These are phyloP conservation scores for Oryza officinalis DNA, from an alignment of 176 grass and related monocot genomes.

Conservation along the genomic window DNA sequence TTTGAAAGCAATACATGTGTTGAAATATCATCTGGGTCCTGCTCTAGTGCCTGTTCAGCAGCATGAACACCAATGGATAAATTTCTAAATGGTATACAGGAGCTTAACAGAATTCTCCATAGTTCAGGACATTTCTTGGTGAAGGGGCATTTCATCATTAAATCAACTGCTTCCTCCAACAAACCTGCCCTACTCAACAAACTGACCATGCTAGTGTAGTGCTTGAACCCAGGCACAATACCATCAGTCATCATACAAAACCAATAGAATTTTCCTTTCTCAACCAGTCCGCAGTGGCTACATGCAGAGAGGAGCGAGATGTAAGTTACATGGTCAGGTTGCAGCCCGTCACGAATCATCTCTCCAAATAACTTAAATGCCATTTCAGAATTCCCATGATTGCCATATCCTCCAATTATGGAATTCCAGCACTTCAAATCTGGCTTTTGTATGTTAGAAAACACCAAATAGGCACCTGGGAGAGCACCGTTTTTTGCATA, in stretches of 20 bases:
- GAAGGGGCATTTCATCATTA: slow-evolving; percentile 63
- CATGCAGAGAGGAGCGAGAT: slow-evolving; percentile 84
- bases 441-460: slow-evolving; percentile 50
- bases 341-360: slow-evolving; percentile 61
- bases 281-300: slow-evolving; percentile 61
- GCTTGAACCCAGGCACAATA: slow-evolving; percentile 69
- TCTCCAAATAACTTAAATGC: slow-evolving; percentile 77
- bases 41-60: slow-evolving; percentile 48
- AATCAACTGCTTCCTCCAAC: slow-evolving; percentile 68
- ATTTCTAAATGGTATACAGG: slow-evolving; percentile 65
- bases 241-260: slow-evolving; percentile 71
- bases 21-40: slow-evolving; percentile 67
- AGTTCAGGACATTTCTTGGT: slow-evolving; percentile 63
- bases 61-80: slow-evolving; percentile 52
- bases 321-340: slow-evolving; percentile 86
- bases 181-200: slow-evolving; percentile 72
- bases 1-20: slow-evolving; percentile 85
- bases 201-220: slow-evolving; percentile 89
- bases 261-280: slow-evolving; percentile 92
- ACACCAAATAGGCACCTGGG: slow-evolving; percentile 48
- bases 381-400: slow-evolving; percentile 61
- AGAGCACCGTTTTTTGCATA: slow-evolving; percentile 79
- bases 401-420: slow-evolving; percentile 80
- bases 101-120: slow-evolving; percentile 88
- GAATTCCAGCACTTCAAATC: slow-evolving; percentile 97